Conservation (phyloP, 805 yeast genomes). For the Ogataea sp. region DNA sequence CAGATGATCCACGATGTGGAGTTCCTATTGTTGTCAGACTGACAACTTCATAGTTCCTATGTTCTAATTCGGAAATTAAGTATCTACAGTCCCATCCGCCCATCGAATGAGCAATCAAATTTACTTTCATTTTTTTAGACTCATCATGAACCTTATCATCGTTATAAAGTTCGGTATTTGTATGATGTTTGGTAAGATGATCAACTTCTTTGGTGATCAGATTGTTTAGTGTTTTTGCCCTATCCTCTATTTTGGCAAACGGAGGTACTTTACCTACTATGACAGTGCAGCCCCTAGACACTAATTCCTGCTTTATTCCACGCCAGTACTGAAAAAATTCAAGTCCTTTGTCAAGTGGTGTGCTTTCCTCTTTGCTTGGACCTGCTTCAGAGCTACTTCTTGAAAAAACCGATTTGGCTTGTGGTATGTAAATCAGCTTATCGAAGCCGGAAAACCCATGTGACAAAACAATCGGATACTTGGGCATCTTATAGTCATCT, state of each 20-base stretch:
- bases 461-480: slow-evolving; percentile 69
- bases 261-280: slow-evolving; percentile 76
- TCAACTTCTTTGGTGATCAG: slow-evolving; percentile 29
- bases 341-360: too few relatives aligned
- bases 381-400: neutral
- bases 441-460: slow-evolving; percentile 89
- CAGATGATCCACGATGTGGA: slow-evolving; percentile 81
- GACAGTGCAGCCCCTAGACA: slow-evolving; percentile 56
- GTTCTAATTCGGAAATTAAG: slow-evolving; percentile 49
- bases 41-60: slow-evolving; percentile 46
- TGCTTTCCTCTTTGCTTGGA: neutral
- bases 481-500: slow-evolving; percentile 47
- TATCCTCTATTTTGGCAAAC: slow-evolving; percentile 61
- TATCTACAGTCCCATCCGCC: slow-evolving; percentile 87
- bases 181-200: slow-evolving; percentile 9
- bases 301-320: slow-evolving; percentile 61
- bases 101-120: slow-evolving; percentile 86
- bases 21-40: slow-evolving; percentile 82
- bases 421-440: slow-evolving; percentile 33
- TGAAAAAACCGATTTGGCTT: neutral
- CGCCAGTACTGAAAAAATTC: slow-evolving; percentile 67
- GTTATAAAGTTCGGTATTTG: slow-evolving; percentile 18
- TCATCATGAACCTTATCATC: slow-evolving; percentile 7
- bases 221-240: slow-evolving; percentile 52
- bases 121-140: slow-evolving; percentile 41